Base-by-base conservation (phyloP, 2,329 filamentous ascomycete genomes). In the Pseudogymnoascus sp. region DNA sequence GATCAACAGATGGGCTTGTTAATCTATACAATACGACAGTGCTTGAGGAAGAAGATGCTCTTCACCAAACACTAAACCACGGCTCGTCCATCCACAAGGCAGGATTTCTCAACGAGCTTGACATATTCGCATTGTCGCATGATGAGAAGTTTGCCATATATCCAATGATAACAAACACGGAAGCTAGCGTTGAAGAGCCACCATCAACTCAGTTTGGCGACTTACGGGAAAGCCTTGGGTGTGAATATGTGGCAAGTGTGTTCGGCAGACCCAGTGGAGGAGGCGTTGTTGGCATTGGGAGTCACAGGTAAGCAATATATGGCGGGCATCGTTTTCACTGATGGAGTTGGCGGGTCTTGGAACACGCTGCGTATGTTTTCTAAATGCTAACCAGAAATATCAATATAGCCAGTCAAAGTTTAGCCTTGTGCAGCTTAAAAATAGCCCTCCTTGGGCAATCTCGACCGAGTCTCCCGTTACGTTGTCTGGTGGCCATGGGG, bases 131-230 rank as follows among this genome's bases (percentile, higher is more conserved):
- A 3, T 76, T 93, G 8, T 90, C 88, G 0, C 89, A 91, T 64
- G 90, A 93, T 72, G 90, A 95, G 77, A 86, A 85, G 64, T 83
- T 92, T 66, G 86, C 88, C 16, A 81, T 92, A 64, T 91, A 92
- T 72, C 83, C 87, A 65, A 77, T 89, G 63, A 83, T 85, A 59
- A 87, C 88, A 66, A 82, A 82, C 40, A 77, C 79, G n/a, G 81
- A 83, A 53, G 82, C 83, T 16, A 86, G 85, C 8, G 76, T 79
- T 37, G 78, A 81, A 65, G 78, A 80, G 26, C 71, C 75, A 2
- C 76, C 77, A 5, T 72, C 74, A 6, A 78, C 81, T 1, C 81
- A 84, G 1, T 87, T 90, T 70, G 90, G 89, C 2, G 89, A 95
- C 71, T 78, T 91, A 71, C 80, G 90, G 31, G 76, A 80, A 65